Evolutionary conservation across 1,139 yeast species (phyloP), one percentile per base, ranked within the genome.

Genomic region (Entelexis sorbosivorans): DNA sequence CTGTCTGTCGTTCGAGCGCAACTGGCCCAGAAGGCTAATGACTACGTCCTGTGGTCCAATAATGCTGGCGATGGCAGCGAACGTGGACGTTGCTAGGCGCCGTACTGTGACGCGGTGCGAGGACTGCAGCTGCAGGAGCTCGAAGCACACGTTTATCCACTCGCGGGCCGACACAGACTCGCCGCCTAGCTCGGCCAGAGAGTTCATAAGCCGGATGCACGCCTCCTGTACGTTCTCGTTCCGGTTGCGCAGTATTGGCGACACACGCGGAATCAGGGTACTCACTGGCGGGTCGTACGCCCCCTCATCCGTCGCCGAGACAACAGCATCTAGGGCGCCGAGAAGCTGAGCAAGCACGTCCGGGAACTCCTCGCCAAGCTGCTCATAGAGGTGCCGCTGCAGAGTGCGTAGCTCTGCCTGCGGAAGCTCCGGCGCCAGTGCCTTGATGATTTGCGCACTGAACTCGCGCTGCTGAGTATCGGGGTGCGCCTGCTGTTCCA

Each of bases 111-210:
- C 87, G 53, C 77, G 78, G n/a, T 84, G 79, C 16, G 95, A 84
- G 62, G 88, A 88, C 56, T 93, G 73, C 79, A 91, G 80, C 59
- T 91, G 98, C 43, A 93, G 69, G 43, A 93, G 70, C 63, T 89
- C 96, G 67, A 86, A 88, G 61, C 96, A 86, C 31, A 91, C 86
- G 56, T 98, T 75, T 94, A 91, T 87, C 98, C 98, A 93, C 66
- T 93, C 99, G 56, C 87, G 80, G 2, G 96, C 95, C 48, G 89
- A 81, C 22, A 89, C 87, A 51, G 79, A 78, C 59, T 86, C 95
- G 0, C 95, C 81, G n/a, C 87, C 91, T 49, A 80, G 75, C 50
- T 76, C 78, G 6, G 54, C 52, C 51, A 91, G 83, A 45, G 79
- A 71, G 2, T 96, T 96, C 28, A 93, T 83, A 28, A 91, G 70